Base-by-base conservation (phyloP, 768 basidiomycete genomes). In the Gautieria morchelliformis region DNA sequence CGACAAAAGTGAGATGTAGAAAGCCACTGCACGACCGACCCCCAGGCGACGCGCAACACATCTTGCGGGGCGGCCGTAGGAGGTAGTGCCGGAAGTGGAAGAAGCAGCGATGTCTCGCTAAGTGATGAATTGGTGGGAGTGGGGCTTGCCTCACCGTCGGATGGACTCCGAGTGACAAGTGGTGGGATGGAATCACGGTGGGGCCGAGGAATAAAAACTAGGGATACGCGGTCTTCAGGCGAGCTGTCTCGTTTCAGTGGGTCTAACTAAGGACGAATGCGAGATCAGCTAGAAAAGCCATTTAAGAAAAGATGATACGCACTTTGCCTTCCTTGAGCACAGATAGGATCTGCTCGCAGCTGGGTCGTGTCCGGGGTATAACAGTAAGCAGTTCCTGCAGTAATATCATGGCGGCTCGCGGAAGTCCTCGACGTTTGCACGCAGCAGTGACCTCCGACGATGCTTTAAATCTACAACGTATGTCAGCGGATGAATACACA, bases 271-370 rank as follows among this genome's bases (percentile, higher is more conserved):
- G 17, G 17, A 42, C 22, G 7, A 33, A 24, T 33, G 55, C 0
- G 32, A 17, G 15, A 32, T 33, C n/a, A 49, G 20, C 1, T 24
- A 19, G 8, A 2, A 24, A 9, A 30, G 46, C 3, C 9, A 35
- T 22, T 14, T 9, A 53, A 19, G 37, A 40, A 42, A 24, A 15
- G 44, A 47, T 50, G n/a, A 51, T 27, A 75, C 81, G n/a, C 61
- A 91, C 89, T 74, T 77, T 81, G 52, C 90, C 83, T 39, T 87
- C 82, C 35, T 78, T 74, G 55, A 93, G 76, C 1, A 85, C 90
- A 27, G 66, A 68, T n/a, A 76, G 67, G 14, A 94, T 84, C 51
- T 84, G 78, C 60, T 91, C 88, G 48, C 83, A 83, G 0, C 82
- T 79, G 8, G 89, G 88, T 52, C 93, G 76, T n/a, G 68, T 68